Percentiles rank a stretch among this genome's conserved stretches.
phyloP scores from a whole-genome alignment of 23 red algal species.

The Pyropia yezoensis region DNA sequence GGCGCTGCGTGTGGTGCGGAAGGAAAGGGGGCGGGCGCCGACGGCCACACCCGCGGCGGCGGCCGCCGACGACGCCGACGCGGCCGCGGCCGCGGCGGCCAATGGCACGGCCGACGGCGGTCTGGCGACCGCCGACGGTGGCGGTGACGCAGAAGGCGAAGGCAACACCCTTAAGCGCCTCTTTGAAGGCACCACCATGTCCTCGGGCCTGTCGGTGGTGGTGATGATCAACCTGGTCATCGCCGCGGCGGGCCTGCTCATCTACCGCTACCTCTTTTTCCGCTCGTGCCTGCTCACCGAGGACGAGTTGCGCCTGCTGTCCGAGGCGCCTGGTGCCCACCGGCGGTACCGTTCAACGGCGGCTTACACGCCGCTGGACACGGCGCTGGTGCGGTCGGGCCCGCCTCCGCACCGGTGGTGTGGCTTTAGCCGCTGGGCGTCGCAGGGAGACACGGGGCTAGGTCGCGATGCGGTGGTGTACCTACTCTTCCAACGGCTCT shows the following conservation, averaged over 20 bases:
- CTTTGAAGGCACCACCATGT: slow-evolving; percentile 57
- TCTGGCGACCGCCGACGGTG: too few species aligned
- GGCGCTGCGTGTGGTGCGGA: too few species aligned
- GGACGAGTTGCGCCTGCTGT: slow-evolving; percentile 39
- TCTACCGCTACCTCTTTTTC: slow-evolving; percentile 62
- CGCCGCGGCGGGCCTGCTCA: slow-evolving; percentile 21
- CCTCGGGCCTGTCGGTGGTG: slow-evolving; percentile 42
- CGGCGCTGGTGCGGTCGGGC: slow-evolving; percentile 18
- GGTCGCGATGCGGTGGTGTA: slow-evolving; percentile 76
- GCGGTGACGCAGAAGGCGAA: too few species aligned
- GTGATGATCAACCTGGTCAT: slow-evolving; percentile 56
- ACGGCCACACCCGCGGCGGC: too few species aligned
- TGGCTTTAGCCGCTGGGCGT: slow-evolving; percentile 42
- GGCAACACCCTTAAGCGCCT: slow-evolving; percentile 65
- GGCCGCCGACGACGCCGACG: too few species aligned
- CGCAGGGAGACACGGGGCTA: slow-evolving; percentile 20
- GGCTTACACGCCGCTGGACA: slow-evolving; percentile 38
- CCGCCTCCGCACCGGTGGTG: slow-evolving; percentile 62
- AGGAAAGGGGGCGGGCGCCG: too few species aligned
- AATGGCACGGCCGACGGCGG: too few species aligned
- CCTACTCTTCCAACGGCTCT: slow-evolving; percentile 77
- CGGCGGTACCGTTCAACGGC: slow-evolving; percentile 36
- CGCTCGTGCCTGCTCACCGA: slow-evolving; percentile 23
- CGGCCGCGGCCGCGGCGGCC: too few species aligned
- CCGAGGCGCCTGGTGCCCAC: too few species aligned